Conservation (phyloP, 2,329 filamentous ascomycete species). For the Fusarium coicis region DNA sequence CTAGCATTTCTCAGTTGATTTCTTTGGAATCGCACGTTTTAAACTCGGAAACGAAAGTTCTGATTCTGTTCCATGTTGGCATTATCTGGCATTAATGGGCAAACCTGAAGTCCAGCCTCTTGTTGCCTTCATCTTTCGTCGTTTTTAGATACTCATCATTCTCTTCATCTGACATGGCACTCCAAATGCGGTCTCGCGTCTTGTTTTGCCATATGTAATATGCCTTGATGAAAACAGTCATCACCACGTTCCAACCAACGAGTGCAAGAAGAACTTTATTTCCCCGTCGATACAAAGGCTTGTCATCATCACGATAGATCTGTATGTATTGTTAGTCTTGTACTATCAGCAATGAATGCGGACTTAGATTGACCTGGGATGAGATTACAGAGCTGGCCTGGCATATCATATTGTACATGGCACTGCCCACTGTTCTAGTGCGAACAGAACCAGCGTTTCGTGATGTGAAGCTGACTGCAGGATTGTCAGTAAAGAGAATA, state of each 20-base stretch:
- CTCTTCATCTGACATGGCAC: slow-evolving; percentile 56
- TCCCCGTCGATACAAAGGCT: slow-evolving; percentile 51
- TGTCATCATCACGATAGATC: slow-evolving; percentile 56
- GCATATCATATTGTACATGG: slow-evolving; percentile 63
- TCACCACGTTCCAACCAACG: slow-evolving; percentile 57
- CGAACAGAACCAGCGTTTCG: slow-evolving; percentile 69
- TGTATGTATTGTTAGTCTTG: background rate
- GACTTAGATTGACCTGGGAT: slow-evolving; percentile 35
- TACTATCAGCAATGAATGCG: background rate
- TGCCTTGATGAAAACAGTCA: slow-evolving; percentile 60
- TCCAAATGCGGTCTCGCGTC: slow-evolving; percentile 57
- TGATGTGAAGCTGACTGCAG: slow-evolving; percentile 64
- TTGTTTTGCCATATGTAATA: slow-evolving; percentile 65
- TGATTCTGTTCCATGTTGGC: background rate
- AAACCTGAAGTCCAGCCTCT: slow-evolving; percentile 57
- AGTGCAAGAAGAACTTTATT: slow-evolving; percentile 63
- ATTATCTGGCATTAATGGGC: slow-evolving; percentile 41
- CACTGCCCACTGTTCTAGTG: slow-evolving; percentile 66
- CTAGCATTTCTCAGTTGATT: background rate
- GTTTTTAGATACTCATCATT: slow-evolving; percentile 48
- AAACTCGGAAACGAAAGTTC: background rate
- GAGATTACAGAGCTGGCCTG: slow-evolving; percentile 49
- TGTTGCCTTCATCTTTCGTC: slow-evolving; percentile 58
- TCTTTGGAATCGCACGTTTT: too few species aligned
- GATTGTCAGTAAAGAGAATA: background rate